Percentiles rank a stretch among this genome's conserved stretches.
Conservation (phyloP, 2,329 filamentous ascomycete genomes). For the Ophioceras dolichostomum region DNA sequence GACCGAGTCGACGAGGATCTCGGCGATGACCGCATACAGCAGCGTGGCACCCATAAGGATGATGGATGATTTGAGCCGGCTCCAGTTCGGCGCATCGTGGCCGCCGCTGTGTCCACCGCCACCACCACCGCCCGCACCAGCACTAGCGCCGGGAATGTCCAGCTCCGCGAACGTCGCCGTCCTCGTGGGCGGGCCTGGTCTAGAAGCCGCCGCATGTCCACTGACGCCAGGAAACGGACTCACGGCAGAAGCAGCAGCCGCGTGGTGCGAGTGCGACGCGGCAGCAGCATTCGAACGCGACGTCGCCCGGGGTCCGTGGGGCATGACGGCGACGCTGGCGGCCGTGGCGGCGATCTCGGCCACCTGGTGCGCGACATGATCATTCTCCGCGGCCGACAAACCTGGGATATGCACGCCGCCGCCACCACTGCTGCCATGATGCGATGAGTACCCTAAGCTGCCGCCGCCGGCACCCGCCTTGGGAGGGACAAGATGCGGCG, state of each 20-base stretch:
- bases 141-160: conserved; percentile 16
- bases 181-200: too few relatives aligned
- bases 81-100: conserved; percentile 98
- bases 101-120: conserved; percentile 44
- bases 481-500: conserved; percentile 67
- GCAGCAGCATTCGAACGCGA: conserved; percentile 5
- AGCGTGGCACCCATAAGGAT: conserved; percentile 83
- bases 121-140: background rate
- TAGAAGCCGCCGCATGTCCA: too few relatives aligned
- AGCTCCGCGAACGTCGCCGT: background rate
- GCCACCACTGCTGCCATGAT: conserved; percentile 23
- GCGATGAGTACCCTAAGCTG: too few relatives aligned
- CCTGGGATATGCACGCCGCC: conserved; percentile 47
- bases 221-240: background rate
- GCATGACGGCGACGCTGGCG: conserved; percentile 55
- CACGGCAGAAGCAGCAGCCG: background rate
- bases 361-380: conserved; percentile 69
- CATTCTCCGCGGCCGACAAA: conserved; percentile 72
- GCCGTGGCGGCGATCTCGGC: conserved; percentile 91
- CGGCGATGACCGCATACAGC: conserved; percentile 91
- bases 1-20: conserved; percentile 93
- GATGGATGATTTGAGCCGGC: conserved; percentile 76
- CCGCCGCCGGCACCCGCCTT: conserved; percentile 26
- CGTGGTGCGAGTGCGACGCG: conserved; percentile 1
- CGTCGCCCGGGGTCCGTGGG: conserved; percentile 5